Conservation (phyloP, 148 eudicot species). For the Camellia sinensis region DNA sequence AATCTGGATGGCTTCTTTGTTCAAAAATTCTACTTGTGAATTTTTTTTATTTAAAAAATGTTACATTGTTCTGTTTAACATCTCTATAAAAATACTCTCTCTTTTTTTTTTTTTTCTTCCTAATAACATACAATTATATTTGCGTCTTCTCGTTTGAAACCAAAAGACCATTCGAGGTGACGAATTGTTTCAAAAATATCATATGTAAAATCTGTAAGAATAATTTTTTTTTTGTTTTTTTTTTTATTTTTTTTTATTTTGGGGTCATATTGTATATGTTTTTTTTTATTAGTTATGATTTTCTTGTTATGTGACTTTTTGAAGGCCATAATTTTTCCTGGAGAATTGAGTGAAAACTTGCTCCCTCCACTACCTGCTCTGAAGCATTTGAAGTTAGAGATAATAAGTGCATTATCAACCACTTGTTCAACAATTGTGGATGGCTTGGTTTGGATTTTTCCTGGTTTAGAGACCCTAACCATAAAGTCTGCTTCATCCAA, state of each 20-base stretch:
- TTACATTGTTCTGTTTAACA: too few relatives aligned
- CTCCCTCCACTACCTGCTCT: background rate
- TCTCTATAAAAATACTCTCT: too few relatives aligned
- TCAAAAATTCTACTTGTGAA: too few relatives aligned
- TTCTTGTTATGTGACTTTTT: background rate
- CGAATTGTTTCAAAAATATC: too few relatives aligned
- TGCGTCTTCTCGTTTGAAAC: too few relatives aligned
- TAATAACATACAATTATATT: too few relatives aligned
- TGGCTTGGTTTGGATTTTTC: conserved; percentile 12
- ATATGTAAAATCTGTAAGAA: too few relatives aligned
- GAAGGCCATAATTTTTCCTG: conserved; percentile 4
- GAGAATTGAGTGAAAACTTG: background rate
- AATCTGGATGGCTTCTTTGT: too few relatives aligned
- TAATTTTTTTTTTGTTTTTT: background rate
- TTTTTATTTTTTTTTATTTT: background rate
- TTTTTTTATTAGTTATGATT: background rate
- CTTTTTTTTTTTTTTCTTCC: too few relatives aligned
- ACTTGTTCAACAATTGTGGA: background rate
- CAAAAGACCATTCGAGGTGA: too few relatives aligned
- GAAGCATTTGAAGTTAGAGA: conserved; percentile 3
- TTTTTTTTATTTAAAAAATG: too few relatives aligned
- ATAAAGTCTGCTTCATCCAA: background rate
- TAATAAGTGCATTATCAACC: background rate
- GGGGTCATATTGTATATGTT: background rate
- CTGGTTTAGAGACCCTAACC: conserved; percentile 8